Evolutionary conservation across 2,329 filamentous ascomycete genomes (phyloP), one percentile per base, ranked within the genome.

Genomic region (Ascochyta pisi): DNA sequence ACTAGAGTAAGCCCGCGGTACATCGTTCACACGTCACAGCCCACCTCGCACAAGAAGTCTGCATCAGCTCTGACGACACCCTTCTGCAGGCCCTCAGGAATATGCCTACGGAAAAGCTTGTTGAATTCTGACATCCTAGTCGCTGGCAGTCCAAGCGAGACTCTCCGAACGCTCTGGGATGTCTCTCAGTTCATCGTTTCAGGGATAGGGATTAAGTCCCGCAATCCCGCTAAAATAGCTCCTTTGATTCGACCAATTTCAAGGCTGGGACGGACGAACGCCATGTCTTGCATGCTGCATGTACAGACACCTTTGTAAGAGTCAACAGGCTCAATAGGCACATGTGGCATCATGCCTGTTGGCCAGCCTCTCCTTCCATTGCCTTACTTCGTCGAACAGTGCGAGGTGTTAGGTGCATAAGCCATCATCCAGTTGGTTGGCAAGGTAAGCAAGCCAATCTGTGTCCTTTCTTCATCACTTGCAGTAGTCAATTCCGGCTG

Each of bases 321-420:
- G 37, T 37, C 27, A 23, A 44, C 44, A 57, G 50, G 54, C 54
- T 46, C 52, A 46, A 60, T 44, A 3, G 41, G 47, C 45, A 51
- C 47, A 43, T 42, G 56, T 35, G 48, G 53, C 51, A 49, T 60
- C 45, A 50, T 53, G 48, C 39, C 53, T 43, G 47, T 41, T 56
- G 50, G 34, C 46, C 54, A 58, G 49, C 52, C 41, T 50, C 26
- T 40, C 23, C 22, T 24, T 52, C 31, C 42, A 44, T 47, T 51
- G 51, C 46, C 57, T 55, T 54, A 41, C 53, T 63, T 48, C 48
- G 40, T 48, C 50, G 60, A 68, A 64, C 65, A 65, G 65, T 68
- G 63, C 65, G 62, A 60, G 56, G 40, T 54, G 24, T 62, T 62
- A 62, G 60, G 41, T 60, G 61, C 63, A 62, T 62, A 31, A 42